A percentile compares a stretch with the other conserved stretches of the same genome.
phyloP scores from a whole-genome alignment of 495 filamentous ascomycete species.

The Lophiotrema nucula region DNA sequence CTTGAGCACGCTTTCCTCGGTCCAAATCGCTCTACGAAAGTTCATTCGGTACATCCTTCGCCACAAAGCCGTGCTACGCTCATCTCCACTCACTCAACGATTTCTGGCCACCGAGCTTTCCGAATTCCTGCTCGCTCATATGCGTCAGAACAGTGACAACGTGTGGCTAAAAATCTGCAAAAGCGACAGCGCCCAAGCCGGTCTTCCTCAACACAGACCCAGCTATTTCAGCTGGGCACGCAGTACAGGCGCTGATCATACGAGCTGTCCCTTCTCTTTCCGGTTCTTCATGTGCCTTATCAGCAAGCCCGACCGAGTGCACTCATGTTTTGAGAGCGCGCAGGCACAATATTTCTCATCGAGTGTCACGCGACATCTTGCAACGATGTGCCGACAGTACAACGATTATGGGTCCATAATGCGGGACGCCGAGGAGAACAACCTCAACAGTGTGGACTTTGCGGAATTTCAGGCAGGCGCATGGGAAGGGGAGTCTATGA shows the following conservation, averaged over 20 bases:
- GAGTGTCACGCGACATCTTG: conserved; percentile 36
- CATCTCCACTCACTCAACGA: not conserved
- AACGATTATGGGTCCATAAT: conserved; percentile 44
- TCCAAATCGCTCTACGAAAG: too few species aligned
- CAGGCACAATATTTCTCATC: conserved; percentile 36
- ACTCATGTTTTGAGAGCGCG: conserved; percentile 22
- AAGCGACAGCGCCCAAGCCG: not conserved
- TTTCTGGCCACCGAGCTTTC: not conserved
- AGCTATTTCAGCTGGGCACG: conserved; percentile 38
- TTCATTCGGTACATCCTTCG: not conserved
- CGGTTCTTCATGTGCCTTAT: conserved; percentile 39
- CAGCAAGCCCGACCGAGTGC: conserved; percentile 2
- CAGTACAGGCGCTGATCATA: conserved; percentile 39
- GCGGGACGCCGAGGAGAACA: conserved; percentile 41
- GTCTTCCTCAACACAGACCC: not conserved
- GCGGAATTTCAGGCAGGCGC: not conserved
- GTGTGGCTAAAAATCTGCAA: conserved; percentile 13
- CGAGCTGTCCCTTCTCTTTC: conserved; percentile 42
- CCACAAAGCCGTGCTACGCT: not conserved
- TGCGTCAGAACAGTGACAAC: not conserved
- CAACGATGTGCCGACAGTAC: conserved; percentile 43
- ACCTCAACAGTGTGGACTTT: conserved; percentile 42
- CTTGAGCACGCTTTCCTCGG: too few species aligned
- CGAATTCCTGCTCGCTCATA: not conserved
- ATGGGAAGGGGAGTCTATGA: not conserved